A percentile compares a stretch with the other conserved stretches of the same genome.
phyloP scores from a whole-genome alignment of 768 basidiomycete species.

The Artomyces pyxidatus region DNA sequence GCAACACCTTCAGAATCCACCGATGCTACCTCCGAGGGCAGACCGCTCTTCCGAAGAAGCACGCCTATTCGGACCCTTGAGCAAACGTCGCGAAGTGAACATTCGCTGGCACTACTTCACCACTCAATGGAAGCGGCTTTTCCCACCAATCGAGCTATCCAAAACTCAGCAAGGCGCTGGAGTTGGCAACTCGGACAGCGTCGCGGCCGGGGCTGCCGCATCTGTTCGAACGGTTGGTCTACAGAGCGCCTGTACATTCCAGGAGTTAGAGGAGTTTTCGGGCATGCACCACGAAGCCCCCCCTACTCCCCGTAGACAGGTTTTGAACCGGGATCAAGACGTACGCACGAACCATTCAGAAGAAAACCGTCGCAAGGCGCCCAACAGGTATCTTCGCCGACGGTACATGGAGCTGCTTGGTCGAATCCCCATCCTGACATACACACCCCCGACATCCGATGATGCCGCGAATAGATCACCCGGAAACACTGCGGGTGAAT shows the following conservation, averaged over 20 bases:
- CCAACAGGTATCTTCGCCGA: conserved; percentile 29
- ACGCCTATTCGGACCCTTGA: conserved; percentile 51
- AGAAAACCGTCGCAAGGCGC: too few species aligned
- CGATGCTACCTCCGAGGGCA: conserved; percentile 48
- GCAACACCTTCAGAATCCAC: conserved; percentile 40
- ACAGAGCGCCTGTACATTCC: conserved; percentile 34
- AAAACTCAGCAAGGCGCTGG: too few species aligned
- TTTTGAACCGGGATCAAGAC: too few species aligned
- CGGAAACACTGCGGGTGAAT: conserved; percentile 12
- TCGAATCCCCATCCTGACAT: conserved; percentile 48
- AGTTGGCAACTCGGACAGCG: too few species aligned
- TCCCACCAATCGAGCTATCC: conserved; percentile 14
- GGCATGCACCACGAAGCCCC: conserved; percentile 22
- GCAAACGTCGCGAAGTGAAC: conserved; percentile 70
- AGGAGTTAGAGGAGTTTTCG: conserved; percentile 39
- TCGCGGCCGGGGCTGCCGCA: conserved; percentile 15
- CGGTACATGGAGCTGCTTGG: conserved; percentile 55
- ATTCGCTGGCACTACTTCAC: conserved; percentile 60
- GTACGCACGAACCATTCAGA: too few species aligned
- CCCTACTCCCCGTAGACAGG: conserved; percentile 6
- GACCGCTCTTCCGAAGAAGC: conserved; percentile 52
- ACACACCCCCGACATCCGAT: not conserved
- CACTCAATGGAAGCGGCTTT: conserved; percentile 40
- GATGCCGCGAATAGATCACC: not conserved
- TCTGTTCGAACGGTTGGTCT: conserved; percentile 32